Conservation (phyloP, 1,139 yeast species). For the Pichia sp. region DNA sequence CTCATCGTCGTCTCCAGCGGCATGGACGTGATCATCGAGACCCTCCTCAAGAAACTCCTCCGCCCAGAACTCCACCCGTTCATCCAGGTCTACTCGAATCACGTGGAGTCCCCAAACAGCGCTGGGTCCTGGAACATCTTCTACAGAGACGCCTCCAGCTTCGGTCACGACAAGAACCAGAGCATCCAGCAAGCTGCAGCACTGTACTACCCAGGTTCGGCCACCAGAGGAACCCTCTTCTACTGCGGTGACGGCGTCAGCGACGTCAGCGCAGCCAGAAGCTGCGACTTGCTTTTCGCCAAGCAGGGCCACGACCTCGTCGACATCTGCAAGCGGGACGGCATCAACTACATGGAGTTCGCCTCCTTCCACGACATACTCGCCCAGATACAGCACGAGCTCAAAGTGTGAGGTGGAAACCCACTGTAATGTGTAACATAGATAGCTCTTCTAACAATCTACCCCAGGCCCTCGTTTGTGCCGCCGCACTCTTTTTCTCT, state of each 20-base stretch:
- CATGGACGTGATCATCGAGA: constrained; percentile 85
- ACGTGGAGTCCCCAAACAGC: constrained; percentile 42
- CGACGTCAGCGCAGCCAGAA: constrained; percentile 91
- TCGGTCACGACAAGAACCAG: constrained; percentile 82
- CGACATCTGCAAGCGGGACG: constrained; percentile 72
- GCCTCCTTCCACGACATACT: constrained; percentile 71
- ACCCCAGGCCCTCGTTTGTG: too few species aligned
- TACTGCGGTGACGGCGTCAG: constrained; percentile 98
- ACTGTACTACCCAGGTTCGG: not conserved
- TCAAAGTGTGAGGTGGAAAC: not conserved
- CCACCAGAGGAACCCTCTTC: constrained; percentile 34
- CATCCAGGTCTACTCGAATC: constrained; percentile 81
- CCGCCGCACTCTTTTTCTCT: too few species aligned
- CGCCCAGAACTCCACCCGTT: constrained; percentile 59
- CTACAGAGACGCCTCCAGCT: constrained; percentile 77
- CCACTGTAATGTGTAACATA: not conserved
- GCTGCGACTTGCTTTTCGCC: constrained; percentile 89
- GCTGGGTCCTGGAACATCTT: constrained; percentile 69
- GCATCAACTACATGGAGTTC: constrained; percentile 82
- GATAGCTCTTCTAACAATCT: not conserved
- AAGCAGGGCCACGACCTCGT: constrained; percentile 88
- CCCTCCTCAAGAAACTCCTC: constrained; percentile 69
- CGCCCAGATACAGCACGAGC: constrained; percentile 38
- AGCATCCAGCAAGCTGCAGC: constrained; percentile 8
- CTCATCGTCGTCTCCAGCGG: constrained; percentile 75